phyloP scores from a whole-genome alignment of 306 rosid genomes.

The Castanea sativa region DNA sequence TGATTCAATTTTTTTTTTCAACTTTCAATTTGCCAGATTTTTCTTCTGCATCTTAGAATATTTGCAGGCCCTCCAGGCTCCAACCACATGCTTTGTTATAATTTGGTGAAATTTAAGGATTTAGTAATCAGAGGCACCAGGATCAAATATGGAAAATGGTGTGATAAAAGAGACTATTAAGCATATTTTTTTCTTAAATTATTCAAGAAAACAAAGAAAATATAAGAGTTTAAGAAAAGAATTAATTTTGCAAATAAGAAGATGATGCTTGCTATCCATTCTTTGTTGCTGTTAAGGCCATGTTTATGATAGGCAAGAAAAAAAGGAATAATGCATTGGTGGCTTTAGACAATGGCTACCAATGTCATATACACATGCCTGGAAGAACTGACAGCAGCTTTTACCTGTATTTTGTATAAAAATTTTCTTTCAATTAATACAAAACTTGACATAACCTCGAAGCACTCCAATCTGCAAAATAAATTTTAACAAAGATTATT shows the following conservation, averaged over 20 bases:
- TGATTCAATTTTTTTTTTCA: not conserved
- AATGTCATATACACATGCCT: not conserved
- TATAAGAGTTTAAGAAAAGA: not conserved
- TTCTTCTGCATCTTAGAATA: not conserved
- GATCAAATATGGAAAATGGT: not conserved
- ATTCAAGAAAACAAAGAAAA: not conserved
- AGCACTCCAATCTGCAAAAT: not conserved
- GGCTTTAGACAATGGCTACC: not conserved
- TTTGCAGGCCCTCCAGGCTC: not conserved
- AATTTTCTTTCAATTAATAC: not conserved
- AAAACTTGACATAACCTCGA: not conserved
- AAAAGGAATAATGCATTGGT: not conserved
- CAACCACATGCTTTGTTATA: not conserved
- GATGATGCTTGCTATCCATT: not conserved
- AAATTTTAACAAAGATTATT: not conserved
- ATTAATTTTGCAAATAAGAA: not conserved
- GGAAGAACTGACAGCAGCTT: not conserved
- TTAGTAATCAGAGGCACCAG: not conserved
- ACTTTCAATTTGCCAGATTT: not conserved
- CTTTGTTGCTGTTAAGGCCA: not conserved
- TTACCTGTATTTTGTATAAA: not conserved
- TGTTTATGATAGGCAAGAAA: not conserved
- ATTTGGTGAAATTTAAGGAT: not conserved
- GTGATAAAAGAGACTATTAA: not conserved
- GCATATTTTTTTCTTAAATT: not conserved